Base-by-base conservation (phyloP, 148 eudicot species). In the Agrostemma githago region DNA sequence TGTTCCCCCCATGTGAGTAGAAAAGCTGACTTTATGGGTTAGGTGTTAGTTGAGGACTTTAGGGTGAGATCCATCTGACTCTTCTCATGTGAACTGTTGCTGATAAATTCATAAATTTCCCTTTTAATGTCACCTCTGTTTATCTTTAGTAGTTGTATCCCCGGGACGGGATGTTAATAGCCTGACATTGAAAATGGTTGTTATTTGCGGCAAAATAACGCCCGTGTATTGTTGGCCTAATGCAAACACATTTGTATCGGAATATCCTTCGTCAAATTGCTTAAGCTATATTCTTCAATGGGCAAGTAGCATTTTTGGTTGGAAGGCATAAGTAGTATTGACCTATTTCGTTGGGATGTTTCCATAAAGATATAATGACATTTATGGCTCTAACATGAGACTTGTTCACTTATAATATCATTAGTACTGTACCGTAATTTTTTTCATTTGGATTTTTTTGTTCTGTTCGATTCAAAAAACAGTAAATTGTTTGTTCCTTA, bases 1-100 rank as follows among this genome's bases (percentile, higher is more conserved):
- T 79, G 74, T 80, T 80, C 20, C 64, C 20, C 64, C 62, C 58
- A 65, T 71, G 72, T 37, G 76, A 71, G 53, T 65, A 26, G 70
- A 56, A 26, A 65, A 70, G 53, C 62, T 79, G 72, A 60, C 71
- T 79, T 75, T 39, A 17, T 37, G 66, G 38, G 75, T 76, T 70
- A 67, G 66, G 54, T 80, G 62, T 57, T 63, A 20, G 38, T 70
- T 51, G 56, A 15, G 56, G 56, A 51, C 56, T 51, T 51, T 71
- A 41, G 37, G 57, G 53, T 37, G 51, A 42, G 76, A 64, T 74
- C 46, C 21, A 17, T 44, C 26, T 43, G 9, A 43, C 61, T 11
- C 12, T 21, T 51, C 65, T 62, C 68, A 37, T 72, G 53, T 40
- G 63, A 34, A 8, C 39, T 46, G 46, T 26, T 1, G 34, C 34